Percentiles rank a stretch among this genome's conserved stretches.
Conservation (phyloP, 805 yeast species). For the Starmerella floricola region DNA sequence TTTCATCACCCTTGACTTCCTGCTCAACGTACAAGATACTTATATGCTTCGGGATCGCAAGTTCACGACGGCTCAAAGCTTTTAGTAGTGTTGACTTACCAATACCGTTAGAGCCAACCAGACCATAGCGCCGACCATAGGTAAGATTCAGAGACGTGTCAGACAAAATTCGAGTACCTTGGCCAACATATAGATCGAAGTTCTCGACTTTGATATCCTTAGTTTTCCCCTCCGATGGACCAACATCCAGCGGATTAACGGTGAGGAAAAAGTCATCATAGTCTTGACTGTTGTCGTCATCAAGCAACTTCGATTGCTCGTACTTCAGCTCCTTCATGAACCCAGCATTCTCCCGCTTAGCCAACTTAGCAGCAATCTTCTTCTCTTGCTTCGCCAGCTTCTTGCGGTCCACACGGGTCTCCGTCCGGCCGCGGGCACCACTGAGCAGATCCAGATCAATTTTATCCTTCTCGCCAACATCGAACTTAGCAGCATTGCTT, state of each 20-base stretch:
- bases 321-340: slow-evolving; percentile 28
- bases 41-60: slow-evolving; percentile 87
- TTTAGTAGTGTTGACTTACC: slow-evolving; percentile 92
- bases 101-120: slow-evolving; percentile 98
- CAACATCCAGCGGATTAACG: slow-evolving; percentile 87
- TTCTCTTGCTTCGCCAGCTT: slow-evolving; percentile 94
- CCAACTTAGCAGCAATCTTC: slow-evolving; percentile 93
- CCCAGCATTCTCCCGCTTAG: slow-evolving; percentile 46
- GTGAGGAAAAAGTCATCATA: slow-evolving; percentile 92
- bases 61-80: slow-evolving; percentile 87
- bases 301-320: slow-evolving; percentile 79
- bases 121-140: slow-evolving; percentile 89
- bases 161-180: slow-evolving; percentile 81
- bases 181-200: slow-evolving; percentile 90
- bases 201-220: slow-evolving; percentile 89
- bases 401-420: slow-evolving; percentile 89
- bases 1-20: slow-evolving; percentile 89
- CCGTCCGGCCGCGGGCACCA: slow-evolving; percentile 71
- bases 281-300: slow-evolving; percentile 50
- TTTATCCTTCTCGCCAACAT: slow-evolving; percentile 32
- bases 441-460: slow-evolving; percentile 67
- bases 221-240: slow-evolving; percentile 58
- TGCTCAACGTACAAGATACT: slow-evolving; percentile 95
- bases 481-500: slow-evolving; percentile 64
- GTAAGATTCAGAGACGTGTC: slow-evolving; percentile 80